Percentiles rank a stretch among this genome's conserved stretches.
Evolutionary conservation across 306 rosid genomes (phyloP).

Genomic region (Macrotyloma uniflorum): DNA sequence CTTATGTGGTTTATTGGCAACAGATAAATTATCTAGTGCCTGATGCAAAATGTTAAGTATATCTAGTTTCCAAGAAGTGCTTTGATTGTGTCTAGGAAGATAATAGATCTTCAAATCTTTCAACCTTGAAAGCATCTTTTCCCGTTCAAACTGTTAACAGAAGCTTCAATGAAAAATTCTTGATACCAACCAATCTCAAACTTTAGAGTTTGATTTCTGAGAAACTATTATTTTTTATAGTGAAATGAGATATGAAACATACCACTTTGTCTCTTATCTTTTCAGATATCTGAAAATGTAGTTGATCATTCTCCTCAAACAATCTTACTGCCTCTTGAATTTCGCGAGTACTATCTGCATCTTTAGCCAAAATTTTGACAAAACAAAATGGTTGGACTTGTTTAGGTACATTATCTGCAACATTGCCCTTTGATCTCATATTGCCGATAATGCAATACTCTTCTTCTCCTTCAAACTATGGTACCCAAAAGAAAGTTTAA

Average conservation of each 20-base stretch:
- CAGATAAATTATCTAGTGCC: constrained; percentile 8
- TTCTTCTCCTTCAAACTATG: not conserved
- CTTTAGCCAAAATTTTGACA: constrained; percentile 13
- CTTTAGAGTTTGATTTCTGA: not conserved
- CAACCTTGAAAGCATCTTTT: not conserved
- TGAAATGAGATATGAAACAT: too few species aligned
- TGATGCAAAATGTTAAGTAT: not conserved
- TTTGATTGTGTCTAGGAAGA: not conserved
- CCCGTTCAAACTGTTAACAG: not conserved
- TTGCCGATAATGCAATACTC: too few species aligned
- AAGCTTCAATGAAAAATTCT: not conserved
- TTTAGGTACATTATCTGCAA: not conserved
- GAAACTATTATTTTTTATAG: not conserved
- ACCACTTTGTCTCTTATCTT: constrained; percentile 23
- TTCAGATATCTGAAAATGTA: not conserved
- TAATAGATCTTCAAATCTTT: not conserved
- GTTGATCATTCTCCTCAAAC: constrained; percentile 5
- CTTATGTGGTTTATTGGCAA: not conserved
- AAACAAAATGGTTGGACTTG: constrained; percentile 7
- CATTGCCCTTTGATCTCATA: not conserved
- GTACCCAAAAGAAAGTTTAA: not conserved
- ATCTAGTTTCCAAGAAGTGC: not conserved
- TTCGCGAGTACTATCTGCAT: not conserved
- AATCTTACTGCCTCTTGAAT: constrained; percentile 5
- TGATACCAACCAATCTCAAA: not conserved